Evolutionary conservation across 208 protist genomes (phyloP).

Genomic region (Leishmania lainsoni): DNA sequence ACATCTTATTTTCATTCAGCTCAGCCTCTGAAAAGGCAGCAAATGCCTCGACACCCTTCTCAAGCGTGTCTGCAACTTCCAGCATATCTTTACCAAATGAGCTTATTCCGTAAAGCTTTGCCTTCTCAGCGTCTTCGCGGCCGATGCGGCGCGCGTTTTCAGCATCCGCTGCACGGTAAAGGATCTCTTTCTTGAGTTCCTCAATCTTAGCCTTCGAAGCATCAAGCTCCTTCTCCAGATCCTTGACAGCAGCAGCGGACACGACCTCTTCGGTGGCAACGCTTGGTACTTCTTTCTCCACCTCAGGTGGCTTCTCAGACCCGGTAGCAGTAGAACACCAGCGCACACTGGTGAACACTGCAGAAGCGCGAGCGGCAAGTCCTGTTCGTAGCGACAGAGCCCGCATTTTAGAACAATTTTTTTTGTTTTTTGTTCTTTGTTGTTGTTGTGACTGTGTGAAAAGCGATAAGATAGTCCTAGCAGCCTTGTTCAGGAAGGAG

Average conservation of each 20-base stretch:
- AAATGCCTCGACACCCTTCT: constrained; percentile 85
- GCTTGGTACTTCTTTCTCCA: constrained; percentile 22
- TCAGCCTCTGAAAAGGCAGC: constrained; percentile 44
- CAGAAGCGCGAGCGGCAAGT: constrained; percentile 17
- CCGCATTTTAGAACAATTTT: constrained; percentile 17
- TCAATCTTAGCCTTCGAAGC: constrained; percentile 58
- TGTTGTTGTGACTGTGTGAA: background rate
- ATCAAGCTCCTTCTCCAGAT: constrained; percentile 75
- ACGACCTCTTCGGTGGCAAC: constrained; percentile 33
- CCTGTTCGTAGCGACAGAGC: constrained; percentile 26
- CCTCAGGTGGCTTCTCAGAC: constrained; percentile 27
- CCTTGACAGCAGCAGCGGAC: constrained; percentile 29
- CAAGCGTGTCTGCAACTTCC: constrained; percentile 93
- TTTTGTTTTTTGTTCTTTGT: constrained; percentile 9
- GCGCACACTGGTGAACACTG: constrained; percentile 10
- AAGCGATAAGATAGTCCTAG: background rate
- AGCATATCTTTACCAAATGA: constrained; percentile 93
- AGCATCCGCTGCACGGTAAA: constrained; percentile 87
- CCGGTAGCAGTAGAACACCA: constrained; percentile 53
- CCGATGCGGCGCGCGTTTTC: constrained; percentile 90
- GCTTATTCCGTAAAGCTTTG: constrained; percentile 86
- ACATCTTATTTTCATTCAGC: constrained; percentile 60
- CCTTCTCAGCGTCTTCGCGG: constrained; percentile 90
- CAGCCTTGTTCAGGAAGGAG: background rate
- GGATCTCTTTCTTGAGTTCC: constrained; percentile 83